Conservation (phyloP, 306 rosid genomes). For the Cyamopsis tetragonoloba region DNA sequence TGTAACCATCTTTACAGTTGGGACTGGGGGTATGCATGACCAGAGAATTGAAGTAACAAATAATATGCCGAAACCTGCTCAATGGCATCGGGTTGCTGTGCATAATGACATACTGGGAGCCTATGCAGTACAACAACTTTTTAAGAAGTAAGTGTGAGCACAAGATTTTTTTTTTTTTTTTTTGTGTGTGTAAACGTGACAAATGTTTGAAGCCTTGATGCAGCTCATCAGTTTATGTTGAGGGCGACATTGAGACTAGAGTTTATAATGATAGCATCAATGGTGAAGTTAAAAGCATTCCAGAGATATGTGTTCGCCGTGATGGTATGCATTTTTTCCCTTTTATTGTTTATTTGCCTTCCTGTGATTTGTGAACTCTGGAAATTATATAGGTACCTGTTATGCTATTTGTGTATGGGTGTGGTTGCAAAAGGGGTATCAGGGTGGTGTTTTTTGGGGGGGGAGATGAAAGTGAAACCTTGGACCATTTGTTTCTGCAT, state of each 20-base stretch:
- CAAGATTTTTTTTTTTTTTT: constrained; percentile 6
- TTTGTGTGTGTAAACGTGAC: constrained; percentile 17
- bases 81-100: constrained; percentile 96
- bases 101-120: constrained; percentile 81
- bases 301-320: constrained; percentile 87
- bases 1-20: constrained; percentile 85
- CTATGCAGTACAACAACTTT: constrained; percentile 77
- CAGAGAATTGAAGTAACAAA: constrained; percentile 58
- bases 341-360: neutral
- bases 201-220: constrained; percentile 42
- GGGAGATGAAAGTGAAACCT: neutral
- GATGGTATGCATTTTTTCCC: constrained; percentile 56
- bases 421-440: too few relatives aligned
- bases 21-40: constrained; percentile 95
- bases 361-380: neutral
- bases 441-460: neutral
- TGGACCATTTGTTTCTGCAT: neutral
- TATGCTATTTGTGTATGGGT: too few relatives aligned
- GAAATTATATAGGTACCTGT: neutral
- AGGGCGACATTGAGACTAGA: constrained; percentile 96
- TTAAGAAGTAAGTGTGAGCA: constrained; percentile 56
- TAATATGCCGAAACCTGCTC: constrained; percentile 80
- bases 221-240: constrained; percentile 92
- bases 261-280: constrained; percentile 84
- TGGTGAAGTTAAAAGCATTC: constrained; percentile 86